Conservation (phyloP, 2,329 filamentous ascomycete species). For the Ceratocystis alfenasii region DNA sequence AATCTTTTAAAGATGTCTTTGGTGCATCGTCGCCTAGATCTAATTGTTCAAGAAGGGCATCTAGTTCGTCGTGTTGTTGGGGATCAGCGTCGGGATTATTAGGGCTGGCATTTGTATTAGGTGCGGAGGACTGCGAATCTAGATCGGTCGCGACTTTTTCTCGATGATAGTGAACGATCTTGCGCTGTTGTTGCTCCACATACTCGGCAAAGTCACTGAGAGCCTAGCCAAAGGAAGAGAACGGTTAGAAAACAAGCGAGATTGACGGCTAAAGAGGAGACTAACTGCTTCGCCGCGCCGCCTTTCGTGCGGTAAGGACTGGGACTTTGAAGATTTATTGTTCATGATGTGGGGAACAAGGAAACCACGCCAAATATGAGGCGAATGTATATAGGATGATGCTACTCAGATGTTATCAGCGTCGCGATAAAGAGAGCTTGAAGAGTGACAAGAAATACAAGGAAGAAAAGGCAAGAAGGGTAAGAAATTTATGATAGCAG, state of each 20-base stretch:
- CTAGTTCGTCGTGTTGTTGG: conserved; percentile 67
- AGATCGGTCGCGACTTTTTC: neutral
- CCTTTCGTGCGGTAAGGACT: conserved; percentile 53
- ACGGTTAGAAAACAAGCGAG: no score
- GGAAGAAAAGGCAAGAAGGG: neutral
- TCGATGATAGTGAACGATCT: neutral
- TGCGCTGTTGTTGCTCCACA: conserved; percentile 80
- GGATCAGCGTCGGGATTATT: conserved; percentile 28
- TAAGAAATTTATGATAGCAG: neutral
- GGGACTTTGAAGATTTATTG: conserved; percentile 44
- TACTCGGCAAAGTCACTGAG: conserved; percentile 96
- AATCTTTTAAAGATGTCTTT: conserved; percentile 57
- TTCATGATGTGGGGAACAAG: conserved; percentile 35
- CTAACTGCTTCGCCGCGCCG: conserved; percentile 76
- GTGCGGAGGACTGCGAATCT: conserved; percentile 40
- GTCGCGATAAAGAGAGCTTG: neutral
- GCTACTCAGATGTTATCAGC: neutral
- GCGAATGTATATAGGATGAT: neutral
- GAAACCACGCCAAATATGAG: no score
- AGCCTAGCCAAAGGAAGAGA: conserved; percentile 37
- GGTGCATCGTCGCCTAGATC: conserved; percentile 62
- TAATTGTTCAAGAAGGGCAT: conserved; percentile 73
- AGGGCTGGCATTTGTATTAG: conserved; percentile 23
- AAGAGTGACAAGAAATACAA: no score
- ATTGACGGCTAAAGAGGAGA: neutral